Base-by-base conservation (phyloP, 1,139 yeast species). In the Yamadazyma triangularis region DNA sequence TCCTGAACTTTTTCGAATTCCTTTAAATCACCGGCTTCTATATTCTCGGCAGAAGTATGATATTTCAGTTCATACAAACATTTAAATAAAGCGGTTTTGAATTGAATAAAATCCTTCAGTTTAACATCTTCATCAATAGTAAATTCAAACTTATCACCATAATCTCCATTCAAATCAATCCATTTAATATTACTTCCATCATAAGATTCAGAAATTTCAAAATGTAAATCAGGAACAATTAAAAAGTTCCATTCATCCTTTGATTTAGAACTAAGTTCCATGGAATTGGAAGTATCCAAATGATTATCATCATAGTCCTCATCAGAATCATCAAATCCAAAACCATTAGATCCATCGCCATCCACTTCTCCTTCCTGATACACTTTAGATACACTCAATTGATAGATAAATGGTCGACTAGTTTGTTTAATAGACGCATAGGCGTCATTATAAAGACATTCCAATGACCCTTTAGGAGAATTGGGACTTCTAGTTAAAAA, bases 141-240 rank as follows among this genome's bases (percentile, higher is more conserved):
- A 57, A 87, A 89, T 55, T 87, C 95, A 56, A 83, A 88, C 38
- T 70, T 62, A 50, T 89, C 97, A 12, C 89, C 96, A n/a, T 69
- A 65, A 45, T 87, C 96, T 19, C 95, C 96, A 30, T 81, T 81
- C 31, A 79, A 52, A 45, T 91, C 96, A 15, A 64, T 64, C 98
- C 98, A 91, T 1, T 79, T 68, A 26, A 91, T 71, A 2, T 81
- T 77, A 26, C 43, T 48, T 9, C 53, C 40, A 2, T 69, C 67
- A 34, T 60, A 58, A 20, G 48, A 33, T 53, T 56, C 57, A 34
- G 50, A 48, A 19, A 66, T 65, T 55, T 63, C 70, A 44, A 74
- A 66, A 35, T 61, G 63, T 36, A 89, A 62, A 4, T 78, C 77
- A 40, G 74, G 77, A 33, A 77, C 78, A 24, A 93, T 73, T 14